phyloP scores from a whole-genome alignment of 306 rosid species.

The Calophaca sinica region DNA sequence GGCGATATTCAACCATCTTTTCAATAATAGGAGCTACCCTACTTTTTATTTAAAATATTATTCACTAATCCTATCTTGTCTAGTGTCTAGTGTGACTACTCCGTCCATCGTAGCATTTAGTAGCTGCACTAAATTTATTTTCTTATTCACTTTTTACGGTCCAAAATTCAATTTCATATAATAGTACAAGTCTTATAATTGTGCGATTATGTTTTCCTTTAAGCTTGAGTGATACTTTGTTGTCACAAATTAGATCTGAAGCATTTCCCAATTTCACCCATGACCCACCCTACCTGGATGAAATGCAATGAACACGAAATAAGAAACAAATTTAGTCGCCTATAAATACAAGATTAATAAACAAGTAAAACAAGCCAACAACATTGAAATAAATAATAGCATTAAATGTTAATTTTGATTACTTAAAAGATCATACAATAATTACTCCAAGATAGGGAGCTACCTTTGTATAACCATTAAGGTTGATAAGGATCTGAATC shows the following conservation, averaged over 20 bases:
- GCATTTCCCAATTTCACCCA: slow-evolving; percentile 4
- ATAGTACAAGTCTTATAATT: background rate
- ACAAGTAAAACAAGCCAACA: slow-evolving; percentile 10
- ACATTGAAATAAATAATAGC: background rate
- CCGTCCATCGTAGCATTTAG: background rate
- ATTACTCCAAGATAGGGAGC: background rate
- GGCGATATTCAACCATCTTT: background rate
- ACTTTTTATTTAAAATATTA: background rate
- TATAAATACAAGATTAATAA: background rate
- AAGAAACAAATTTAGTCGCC: background rate
- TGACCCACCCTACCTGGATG: background rate
- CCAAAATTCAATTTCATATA: background rate
- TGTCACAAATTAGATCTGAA: background rate
- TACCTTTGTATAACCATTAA: slow-evolving; percentile 99
- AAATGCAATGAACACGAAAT: background rate
- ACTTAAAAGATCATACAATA: background rate
- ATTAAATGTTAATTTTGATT: background rate
- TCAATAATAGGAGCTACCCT: background rate
- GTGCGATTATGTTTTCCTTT: background rate
- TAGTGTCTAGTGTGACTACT: background rate
- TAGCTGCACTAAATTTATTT: background rate
- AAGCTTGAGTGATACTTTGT: slow-evolving; percentile 1
- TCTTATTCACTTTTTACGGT: background rate
- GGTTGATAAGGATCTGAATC: slow-evolving; percentile 89
- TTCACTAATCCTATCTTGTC: background rate